These are phyloP conservation scores for Coprinopsis strossmayeri DNA, from an alignment of 768 basidiomycete genomes.

Conservation along the genomic window DNA sequence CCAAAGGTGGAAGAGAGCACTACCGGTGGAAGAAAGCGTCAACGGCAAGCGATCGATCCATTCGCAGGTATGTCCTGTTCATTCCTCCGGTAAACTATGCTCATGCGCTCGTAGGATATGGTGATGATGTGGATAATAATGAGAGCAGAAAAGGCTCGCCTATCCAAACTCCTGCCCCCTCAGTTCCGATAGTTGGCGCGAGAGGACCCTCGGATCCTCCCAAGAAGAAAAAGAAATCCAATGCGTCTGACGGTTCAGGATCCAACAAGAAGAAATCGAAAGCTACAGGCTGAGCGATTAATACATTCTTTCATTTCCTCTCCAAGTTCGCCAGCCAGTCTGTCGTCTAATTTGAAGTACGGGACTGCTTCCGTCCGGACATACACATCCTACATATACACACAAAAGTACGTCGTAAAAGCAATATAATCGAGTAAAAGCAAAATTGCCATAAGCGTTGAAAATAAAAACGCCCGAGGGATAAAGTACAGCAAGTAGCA, in stretches of 20 bases:
- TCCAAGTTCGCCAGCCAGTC: not conserved
- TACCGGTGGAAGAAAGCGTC: not conserved
- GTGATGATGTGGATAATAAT: constrained; percentile 18
- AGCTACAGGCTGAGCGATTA: not conserved
- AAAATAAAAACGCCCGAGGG: no score
- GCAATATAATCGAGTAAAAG: not conserved
- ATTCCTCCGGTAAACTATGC: not conserved
- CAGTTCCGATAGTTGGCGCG: not conserved
- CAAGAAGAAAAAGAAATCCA: not conserved
- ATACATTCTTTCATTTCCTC: not conserved
- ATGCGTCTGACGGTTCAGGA: not conserved
- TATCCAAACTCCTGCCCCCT: not conserved
- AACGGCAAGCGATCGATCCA: constrained; percentile 44
- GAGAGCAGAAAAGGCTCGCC: not conserved
- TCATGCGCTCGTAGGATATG: constrained; percentile 23
- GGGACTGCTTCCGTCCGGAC: not conserved
- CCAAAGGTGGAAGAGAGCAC: not conserved
- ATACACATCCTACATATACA: not conserved
- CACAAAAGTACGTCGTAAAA: constrained; percentile 1
- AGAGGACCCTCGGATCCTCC: not conserved
- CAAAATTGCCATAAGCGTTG: not conserved
- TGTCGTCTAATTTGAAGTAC: not conserved
- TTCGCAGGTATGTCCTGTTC: constrained; percentile 48
- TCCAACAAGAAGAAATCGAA: constrained; percentile 1
- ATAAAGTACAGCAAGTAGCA: no score